phyloP scores from a whole-genome alignment of 208 protist species.

The Tritrichomonas musculus region DNA sequence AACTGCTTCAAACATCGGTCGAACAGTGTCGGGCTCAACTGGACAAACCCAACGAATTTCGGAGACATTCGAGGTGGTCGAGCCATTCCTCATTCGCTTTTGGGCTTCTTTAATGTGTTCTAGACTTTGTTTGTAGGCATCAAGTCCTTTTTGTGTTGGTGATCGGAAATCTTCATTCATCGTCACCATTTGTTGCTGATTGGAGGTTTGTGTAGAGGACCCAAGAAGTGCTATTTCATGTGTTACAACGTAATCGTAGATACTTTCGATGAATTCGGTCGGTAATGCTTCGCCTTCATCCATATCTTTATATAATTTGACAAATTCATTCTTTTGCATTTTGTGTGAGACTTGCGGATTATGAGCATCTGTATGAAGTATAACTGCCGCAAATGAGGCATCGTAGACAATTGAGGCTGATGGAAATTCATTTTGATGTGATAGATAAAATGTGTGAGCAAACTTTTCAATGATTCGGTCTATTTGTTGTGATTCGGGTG shows the following conservation, averaged over 20 bases:
- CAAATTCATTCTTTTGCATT: slow-evolving; percentile 23
- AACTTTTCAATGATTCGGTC: slow-evolving; percentile 7
- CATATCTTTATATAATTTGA: neutral
- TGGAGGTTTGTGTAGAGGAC: too few relatives aligned
- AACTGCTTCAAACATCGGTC: neutral
- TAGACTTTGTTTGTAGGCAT: neutral
- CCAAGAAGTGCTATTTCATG: neutral
- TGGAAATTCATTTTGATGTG: neutral
- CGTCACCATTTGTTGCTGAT: too few relatives aligned
- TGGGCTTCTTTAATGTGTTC: neutral
- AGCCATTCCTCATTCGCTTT: neutral
- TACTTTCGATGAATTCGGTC: neutral
- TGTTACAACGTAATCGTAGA: slow-evolving; percentile 6
- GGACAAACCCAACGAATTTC: neutral
- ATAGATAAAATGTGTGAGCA: neutral
- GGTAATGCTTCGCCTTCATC: neutral
- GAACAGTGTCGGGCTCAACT: neutral
- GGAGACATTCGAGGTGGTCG: neutral
- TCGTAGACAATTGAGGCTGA: neutral
- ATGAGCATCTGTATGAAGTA: neutral
- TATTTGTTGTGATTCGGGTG: neutral
- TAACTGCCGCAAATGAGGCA: neutral
- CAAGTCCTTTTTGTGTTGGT: neutral
- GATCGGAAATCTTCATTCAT: neutral
- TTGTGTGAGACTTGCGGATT: neutral